These are phyloP conservation scores for Saccharomyces hybrid DNA, from an alignment of 1,139 yeast species.

Conservation along the genomic window DNA sequence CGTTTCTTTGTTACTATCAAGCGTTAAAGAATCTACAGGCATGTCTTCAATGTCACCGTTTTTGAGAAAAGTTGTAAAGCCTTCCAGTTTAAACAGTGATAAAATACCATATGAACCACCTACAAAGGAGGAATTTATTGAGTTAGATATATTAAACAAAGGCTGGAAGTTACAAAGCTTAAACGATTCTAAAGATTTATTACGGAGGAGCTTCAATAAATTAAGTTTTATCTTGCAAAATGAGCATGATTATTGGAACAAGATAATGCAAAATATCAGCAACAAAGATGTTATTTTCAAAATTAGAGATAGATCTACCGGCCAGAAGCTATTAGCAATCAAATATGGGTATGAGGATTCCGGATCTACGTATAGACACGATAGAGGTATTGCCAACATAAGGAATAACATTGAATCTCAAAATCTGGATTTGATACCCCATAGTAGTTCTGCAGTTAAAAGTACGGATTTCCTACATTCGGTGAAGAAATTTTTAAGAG, in stretches of 20 bases:
- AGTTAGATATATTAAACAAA: slow-evolving; percentile 41
- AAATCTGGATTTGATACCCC: slow-evolving; percentile 36
- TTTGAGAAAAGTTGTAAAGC: slow-evolving; percentile 65
- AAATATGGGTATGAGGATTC: slow-evolving; percentile 89
- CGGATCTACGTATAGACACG: slow-evolving; percentile 64
- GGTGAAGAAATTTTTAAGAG: slow-evolving; percentile 37
- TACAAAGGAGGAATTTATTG: slow-evolving; percentile 18
- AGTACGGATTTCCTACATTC: slow-evolving; percentile 18
- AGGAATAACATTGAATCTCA: slow-evolving; percentile 35
- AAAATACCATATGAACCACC: slow-evolving; percentile 31
- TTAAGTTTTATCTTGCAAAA: slow-evolving; percentile 48
- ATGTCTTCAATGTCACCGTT: slow-evolving; percentile 85
- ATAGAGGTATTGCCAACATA: slow-evolving; percentile 68
- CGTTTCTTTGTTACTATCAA: slow-evolving; percentile 73
- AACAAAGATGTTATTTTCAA: slow-evolving; percentile 69
- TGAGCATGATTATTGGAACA: slow-evolving; percentile 72
- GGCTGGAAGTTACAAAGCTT: slow-evolving; percentile 84
- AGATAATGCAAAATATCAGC: slow-evolving; percentile 37
- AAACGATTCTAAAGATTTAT: slow-evolving; percentile 44
- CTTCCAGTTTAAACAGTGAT: slow-evolving; percentile 75
- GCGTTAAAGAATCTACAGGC: slow-evolving; percentile 77
- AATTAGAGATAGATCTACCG: slow-evolving; percentile 46
- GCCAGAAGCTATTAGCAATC: slow-evolving; percentile 54
- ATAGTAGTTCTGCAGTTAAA: slow-evolving; percentile 20
- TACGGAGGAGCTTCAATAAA: slow-evolving; percentile 46